Evolutionary conservation across 768 basidiomycete genomes (phyloP).

Genomic region (Boletus vermiculosoides): DNA sequence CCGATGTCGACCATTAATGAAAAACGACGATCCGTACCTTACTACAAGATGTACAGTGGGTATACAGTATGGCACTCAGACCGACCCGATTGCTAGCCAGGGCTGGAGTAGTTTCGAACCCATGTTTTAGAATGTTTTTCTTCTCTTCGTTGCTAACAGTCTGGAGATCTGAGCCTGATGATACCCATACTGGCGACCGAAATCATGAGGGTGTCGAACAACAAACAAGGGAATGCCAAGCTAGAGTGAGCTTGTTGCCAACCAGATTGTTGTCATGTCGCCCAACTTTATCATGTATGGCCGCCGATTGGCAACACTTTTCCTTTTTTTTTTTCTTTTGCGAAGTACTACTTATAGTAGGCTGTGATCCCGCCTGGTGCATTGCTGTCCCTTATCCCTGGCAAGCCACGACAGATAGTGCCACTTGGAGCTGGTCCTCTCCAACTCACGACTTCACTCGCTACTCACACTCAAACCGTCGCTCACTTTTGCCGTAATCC

Average conservation of each 20-base stretch:
- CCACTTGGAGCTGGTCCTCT: constrained; percentile 26
- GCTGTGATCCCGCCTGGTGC: background rate
- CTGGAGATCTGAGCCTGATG: too few species aligned
- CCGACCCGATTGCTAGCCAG: too few species aligned
- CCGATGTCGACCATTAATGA: background rate
- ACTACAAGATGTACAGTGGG: too few species aligned
- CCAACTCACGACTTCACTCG: background rate
- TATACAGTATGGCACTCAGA: too few species aligned
- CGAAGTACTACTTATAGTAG: background rate
- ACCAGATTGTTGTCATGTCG: constrained; percentile 20
- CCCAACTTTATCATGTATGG: background rate
- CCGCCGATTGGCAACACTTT: background rate
- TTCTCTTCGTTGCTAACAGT: background rate
- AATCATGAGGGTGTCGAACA: background rate
- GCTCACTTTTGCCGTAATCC: background rate
- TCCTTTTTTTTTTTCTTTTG: background rate
- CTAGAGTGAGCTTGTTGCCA: constrained; percentile 3
- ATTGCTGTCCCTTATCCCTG: background rate
- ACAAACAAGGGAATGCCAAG: background rate
- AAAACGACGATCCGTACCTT: background rate
- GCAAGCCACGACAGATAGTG: constrained; percentile 1
- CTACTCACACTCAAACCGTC: background rate
- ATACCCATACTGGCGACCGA: background rate
- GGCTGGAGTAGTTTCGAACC: background rate
- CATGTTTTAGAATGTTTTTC: background rate